Evolutionary conservation across 257 asterid genomes (phyloP).

Genomic region (Lycium ferocissimum): DNA sequence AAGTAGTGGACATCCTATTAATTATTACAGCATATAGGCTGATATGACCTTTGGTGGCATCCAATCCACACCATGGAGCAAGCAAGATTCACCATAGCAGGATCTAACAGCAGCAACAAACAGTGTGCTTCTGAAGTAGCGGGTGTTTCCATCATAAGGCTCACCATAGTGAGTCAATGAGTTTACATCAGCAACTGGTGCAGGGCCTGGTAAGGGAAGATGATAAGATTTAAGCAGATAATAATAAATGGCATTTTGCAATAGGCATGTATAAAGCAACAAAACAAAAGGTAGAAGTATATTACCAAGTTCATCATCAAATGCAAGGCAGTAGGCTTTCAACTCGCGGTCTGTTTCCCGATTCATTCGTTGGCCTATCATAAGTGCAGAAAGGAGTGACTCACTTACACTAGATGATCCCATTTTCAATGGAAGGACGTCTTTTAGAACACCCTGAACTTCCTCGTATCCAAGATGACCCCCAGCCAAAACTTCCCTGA

Average conservation of each 20-base stretch:
- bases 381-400: slow-evolving; percentile 79
- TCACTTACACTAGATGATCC: slow-evolving; percentile 55
- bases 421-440: slow-evolving; percentile 65
- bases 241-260: slow-evolving; percentile 17
- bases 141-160: slow-evolving; percentile 96
- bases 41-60: slow-evolving; percentile 92
- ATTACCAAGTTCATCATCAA: slow-evolving; percentile 85
- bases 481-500: slow-evolving; percentile 94
- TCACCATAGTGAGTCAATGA: slow-evolving; percentile 96
- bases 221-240: slow-evolving; percentile 23
- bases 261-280: slow-evolving; percentile 21
- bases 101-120: slow-evolving; percentile 99
- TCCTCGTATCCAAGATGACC: slow-evolving; percentile 98
- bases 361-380: slow-evolving; percentile 94
- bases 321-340: slow-evolving; percentile 93
- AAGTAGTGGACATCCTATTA: neutral
- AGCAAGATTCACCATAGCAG: slow-evolving; percentile 91
- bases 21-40: slow-evolving; percentile 14
- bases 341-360: slow-evolving; percentile 95
- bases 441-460: slow-evolving; percentile 90
- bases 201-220: slow-evolving; percentile 56
- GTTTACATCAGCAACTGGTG: slow-evolving; percentile 82
- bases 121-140: slow-evolving; percentile 89
- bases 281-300: neutral
- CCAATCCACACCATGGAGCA: slow-evolving; percentile 99